Evolutionary conservation across 176 grass and related monocot genomes (phyloP), one percentile per base, ranked within the genome.

Genomic region (Ampelocalamus luodianensis): DNA sequence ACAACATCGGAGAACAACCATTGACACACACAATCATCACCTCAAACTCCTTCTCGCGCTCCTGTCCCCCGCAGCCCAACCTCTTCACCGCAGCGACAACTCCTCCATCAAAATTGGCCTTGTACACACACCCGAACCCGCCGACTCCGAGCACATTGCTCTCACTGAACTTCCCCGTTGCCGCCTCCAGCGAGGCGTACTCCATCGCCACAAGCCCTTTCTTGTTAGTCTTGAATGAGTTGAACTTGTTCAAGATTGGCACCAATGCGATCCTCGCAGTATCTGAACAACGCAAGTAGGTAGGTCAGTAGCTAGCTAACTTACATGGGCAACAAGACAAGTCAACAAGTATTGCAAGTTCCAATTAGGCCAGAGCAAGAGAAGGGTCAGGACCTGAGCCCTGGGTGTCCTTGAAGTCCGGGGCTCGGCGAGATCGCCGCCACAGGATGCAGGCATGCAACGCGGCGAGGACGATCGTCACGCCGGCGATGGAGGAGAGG

Each of bases 1-100:
- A 58, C 6, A 62, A 42, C 0, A 65, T 77, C 13, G 1, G 5
- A 36, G 26, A 38, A 36, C 5, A 53, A 44, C 12, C 23, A 37
- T 61, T 58, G 17, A 17, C 18, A 24, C 24, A 48, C 8, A 17
- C 40, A 53, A 81, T 36, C 23, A 72, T 83, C 87, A 99, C 97
- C 93, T 96, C 92, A 34, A 99, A 99, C 79, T 99, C 93, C 84
- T 88, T 99, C 74, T 84, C 75, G 7, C 87, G 88, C 44, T 91
- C 86, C 70, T 79, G 71, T 66, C 45, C 55, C 14, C 78, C 84
- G 1, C 79, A 71, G 55, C 68, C 83, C 46, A 99, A 77, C 64
- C 79, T 94, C 89, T 99, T 99, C 22, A 99, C 86, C 0, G 90
- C 97, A 22, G 88, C 86, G 50, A 84, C 70, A 45, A 87, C 27